Evolutionary conservation across 495 filamentous ascomycete genomes (phyloP).

Genomic region (Trichoderma orchidacearum): DNA sequence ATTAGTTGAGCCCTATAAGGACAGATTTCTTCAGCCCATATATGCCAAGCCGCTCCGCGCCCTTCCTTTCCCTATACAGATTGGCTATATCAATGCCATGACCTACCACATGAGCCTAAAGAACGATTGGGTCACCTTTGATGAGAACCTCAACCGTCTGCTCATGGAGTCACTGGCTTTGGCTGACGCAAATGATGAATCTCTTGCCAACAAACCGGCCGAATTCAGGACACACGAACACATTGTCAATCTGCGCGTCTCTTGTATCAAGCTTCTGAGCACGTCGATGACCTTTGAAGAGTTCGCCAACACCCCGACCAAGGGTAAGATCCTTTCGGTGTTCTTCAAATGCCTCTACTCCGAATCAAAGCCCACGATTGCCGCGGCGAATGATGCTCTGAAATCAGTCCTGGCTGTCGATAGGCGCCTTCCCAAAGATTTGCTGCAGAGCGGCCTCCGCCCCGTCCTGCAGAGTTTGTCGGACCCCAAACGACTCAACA

Average conservation of each 20-base stretch:
- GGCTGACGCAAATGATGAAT: slow-evolving; percentile 87
- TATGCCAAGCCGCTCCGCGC: slow-evolving; percentile 91
- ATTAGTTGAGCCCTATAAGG: slow-evolving; percentile 74
- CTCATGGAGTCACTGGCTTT: slow-evolving; percentile 85
- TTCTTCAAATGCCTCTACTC: slow-evolving; percentile 98
- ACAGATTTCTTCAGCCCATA: slow-evolving; percentile 71
- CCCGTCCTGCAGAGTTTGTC: slow-evolving; percentile 93
- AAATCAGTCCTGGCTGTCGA: slow-evolving; percentile 73
- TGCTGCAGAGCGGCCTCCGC: slow-evolving; percentile 84
- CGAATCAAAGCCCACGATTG: slow-evolving; percentile 78
- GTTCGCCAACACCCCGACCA: slow-evolving; percentile 65
- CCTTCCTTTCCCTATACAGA: slow-evolving; percentile 81
- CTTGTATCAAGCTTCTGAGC: slow-evolving; percentile 84
- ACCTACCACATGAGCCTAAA: slow-evolving; percentile 83
- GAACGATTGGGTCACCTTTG: slow-evolving; percentile 74
- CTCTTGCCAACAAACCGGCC: slow-evolving; percentile 63
- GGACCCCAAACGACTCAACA: slow-evolving; percentile 80
- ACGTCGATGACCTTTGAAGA: slow-evolving; percentile 87
- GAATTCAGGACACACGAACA: slow-evolving; percentile 85
- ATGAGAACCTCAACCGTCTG: slow-evolving; percentile 77
- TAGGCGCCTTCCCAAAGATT: slow-evolving; percentile 87
- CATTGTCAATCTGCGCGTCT: slow-evolving; percentile 83
- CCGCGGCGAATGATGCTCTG: slow-evolving; percentile 81
- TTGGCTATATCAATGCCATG: slow-evolving; percentile 95
- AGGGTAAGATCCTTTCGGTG: slow-evolving; percentile 76